A percentile compares a stretch with the other conserved stretches of the same genome.
Conservation (phyloP, 78 protist genomes). For the Protostelium mycophagum region DNA sequence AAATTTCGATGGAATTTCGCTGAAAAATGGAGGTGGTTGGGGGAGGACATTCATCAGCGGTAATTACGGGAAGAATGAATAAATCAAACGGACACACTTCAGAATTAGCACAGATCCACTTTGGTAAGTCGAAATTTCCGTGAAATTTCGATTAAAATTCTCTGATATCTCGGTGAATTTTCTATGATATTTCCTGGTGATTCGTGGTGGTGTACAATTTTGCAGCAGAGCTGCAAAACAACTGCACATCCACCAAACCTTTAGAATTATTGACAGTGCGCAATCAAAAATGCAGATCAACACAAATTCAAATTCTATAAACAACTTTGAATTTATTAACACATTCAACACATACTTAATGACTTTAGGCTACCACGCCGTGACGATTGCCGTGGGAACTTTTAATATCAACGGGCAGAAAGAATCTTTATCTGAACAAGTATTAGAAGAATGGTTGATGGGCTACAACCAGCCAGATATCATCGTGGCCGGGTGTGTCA, state of each 20-base stretch:
- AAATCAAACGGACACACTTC: neutral
- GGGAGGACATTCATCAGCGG: neutral
- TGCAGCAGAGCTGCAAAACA: too few relatives aligned
- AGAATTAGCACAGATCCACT: neutral
- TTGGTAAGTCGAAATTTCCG: too few relatives aligned
- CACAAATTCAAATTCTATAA: too few relatives aligned
- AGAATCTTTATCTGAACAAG: neutral
- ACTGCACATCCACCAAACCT: too few relatives aligned
- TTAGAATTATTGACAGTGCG: too few relatives aligned
- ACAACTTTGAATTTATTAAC: too few relatives aligned
- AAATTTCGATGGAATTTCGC: neutral
- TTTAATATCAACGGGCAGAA: neutral
- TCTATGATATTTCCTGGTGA: too few relatives aligned
- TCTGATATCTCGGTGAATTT: too few relatives aligned
- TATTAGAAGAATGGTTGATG: neutral
- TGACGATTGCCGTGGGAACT: neutral
- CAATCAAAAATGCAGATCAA: too few relatives aligned
- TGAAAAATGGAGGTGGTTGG: neutral
- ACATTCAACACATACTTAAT: too few relatives aligned
- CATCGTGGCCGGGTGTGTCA: neutral
- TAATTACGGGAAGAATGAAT: neutral
- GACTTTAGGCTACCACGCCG: neutral
- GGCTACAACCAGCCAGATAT: neutral
- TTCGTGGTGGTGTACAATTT: too few relatives aligned
- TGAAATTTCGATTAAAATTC: too few relatives aligned